Evolutionary conservation across 2,329 filamentous ascomycete genomes (phyloP).

Genomic region (Paradendryphiella salina): DNA sequence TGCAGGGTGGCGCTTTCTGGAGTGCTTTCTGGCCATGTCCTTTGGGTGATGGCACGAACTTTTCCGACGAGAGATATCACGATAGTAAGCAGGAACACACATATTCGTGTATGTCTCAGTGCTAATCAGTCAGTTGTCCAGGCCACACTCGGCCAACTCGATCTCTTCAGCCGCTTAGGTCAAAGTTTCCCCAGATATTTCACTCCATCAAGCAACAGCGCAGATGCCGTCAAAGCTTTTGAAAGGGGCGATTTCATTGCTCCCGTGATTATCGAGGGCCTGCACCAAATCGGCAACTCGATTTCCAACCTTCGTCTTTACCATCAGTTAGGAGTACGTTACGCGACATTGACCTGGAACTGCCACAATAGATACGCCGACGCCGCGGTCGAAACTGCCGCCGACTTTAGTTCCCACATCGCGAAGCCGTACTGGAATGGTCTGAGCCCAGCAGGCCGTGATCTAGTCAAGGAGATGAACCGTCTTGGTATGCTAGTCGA

Average conservation of each 20-base stretch:
- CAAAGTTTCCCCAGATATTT: conserved; percentile 69
- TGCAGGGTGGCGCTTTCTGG: conserved; percentile 89
- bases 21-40: conserved; percentile 83
- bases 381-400: conserved; percentile 67
- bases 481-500: conserved; percentile 93
- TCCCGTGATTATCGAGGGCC: conserved; percentile 57
- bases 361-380: conserved; percentile 91
- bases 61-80: conserved; percentile 72
- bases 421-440: conserved; percentile 68
- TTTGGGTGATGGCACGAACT: conserved; percentile 65
- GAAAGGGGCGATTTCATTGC: conserved; percentile 42
- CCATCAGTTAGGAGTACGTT: conserved; percentile 78
- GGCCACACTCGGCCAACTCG: conserved; percentile 73
- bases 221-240: conserved; percentile 62
- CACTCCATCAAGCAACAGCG: conserved; percentile 64
- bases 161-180: conserved; percentile 68
- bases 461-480: conserved; percentile 86
- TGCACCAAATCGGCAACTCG: conserved; percentile 92
- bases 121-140: conserved; percentile 57
- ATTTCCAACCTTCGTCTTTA: conserved; percentile 74
- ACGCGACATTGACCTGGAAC: conserved; percentile 88
- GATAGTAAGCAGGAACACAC: conserved; percentile 55
- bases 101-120: not conserved
- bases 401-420: conserved; percentile 43
- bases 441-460: conserved; percentile 69